Conservation (phyloP, 2,329 filamentous ascomycete species). For the Dothiorella sarmentorum region DNA sequence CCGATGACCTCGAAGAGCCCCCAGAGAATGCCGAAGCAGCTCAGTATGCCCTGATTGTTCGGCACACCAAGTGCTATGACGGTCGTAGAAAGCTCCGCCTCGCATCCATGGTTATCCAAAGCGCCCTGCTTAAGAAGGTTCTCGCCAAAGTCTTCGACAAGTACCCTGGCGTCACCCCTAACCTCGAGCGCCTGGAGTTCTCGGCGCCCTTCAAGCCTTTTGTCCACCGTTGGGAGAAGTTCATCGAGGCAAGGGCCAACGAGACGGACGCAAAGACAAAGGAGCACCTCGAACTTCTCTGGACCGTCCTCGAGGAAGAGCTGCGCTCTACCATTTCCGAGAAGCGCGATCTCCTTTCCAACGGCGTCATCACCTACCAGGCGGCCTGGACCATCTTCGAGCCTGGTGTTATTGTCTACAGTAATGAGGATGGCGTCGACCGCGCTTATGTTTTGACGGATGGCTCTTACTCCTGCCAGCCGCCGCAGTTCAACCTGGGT, state of each 20-base stretch:
- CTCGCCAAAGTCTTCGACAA: conserved; percentile 32
- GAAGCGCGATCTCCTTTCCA: conserved; percentile 22
- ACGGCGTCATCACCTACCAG: conserved; percentile 22
- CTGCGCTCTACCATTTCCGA: conserved; percentile 19
- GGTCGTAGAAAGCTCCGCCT: conserved; percentile 21
- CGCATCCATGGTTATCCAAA: conserved; percentile 35
- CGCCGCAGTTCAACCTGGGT: conserved; percentile 17
- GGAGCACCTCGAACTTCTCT: conserved; percentile 32
- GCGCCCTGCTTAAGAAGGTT: conserved; percentile 31
- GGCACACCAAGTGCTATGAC: conserved; percentile 24
- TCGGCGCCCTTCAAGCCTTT: conserved; percentile 35
- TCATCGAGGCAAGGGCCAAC: conserved; percentile 26
- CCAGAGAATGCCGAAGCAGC: conserved; percentile 22
- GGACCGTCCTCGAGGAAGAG: conserved; percentile 21
- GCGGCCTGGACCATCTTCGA: conserved; percentile 25
- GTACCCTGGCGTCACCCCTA: conserved; percentile 32
- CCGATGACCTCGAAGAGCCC: conserved; percentile 16
- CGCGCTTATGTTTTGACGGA: conserved; percentile 20
- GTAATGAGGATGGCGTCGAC: conserved; percentile 20
- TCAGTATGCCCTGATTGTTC: conserved; percentile 23
- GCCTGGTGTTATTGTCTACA: conserved; percentile 22
- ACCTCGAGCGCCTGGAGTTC: conserved; percentile 33
- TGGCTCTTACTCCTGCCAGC: conserved; percentile 21
- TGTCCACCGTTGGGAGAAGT: conserved; percentile 34
- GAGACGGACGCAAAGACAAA: conserved; percentile 27